These are phyloP conservation scores for Solanum sejunctum DNA, from an alignment of 257 asterid genomes.

Conservation along the genomic window DNA sequence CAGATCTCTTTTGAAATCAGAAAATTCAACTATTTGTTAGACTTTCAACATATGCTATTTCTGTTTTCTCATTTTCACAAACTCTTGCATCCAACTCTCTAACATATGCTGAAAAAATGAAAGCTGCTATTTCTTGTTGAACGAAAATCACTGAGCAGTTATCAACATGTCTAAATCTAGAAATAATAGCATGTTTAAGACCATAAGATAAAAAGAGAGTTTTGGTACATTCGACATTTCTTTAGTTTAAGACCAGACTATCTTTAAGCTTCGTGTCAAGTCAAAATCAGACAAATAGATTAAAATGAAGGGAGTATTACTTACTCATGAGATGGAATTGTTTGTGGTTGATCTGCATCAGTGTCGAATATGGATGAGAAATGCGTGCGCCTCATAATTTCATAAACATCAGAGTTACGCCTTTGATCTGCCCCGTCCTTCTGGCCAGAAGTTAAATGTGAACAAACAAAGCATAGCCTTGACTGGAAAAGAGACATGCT, in stretches of 20 bases:
- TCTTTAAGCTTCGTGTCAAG: neutral
- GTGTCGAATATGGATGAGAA: slow-evolving; percentile 35
- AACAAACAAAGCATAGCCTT: slow-evolving; percentile 68
- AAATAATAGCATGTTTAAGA: neutral
- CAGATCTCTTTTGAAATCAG: neutral
- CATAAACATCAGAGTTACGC: slow-evolving; percentile 86
- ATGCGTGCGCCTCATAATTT: slow-evolving; percentile 71
- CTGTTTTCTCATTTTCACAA: neutral
- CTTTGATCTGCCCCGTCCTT: slow-evolving; percentile 52
- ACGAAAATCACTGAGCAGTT: neutral
- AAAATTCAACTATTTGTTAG: neutral
- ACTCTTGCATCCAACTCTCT: too few species aligned
- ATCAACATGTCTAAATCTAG: neutral
- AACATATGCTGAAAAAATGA: too few species aligned
- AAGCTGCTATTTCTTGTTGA: neutral
- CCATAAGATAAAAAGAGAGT: neutral
- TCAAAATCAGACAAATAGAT: neutral
- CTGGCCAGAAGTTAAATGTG: slow-evolving; percentile 85
- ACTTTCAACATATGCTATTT: neutral
- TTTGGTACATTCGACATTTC: neutral
- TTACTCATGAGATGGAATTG: slow-evolving; percentile 82
- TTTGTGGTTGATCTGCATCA: slow-evolving; percentile 53
- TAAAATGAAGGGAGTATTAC: neutral
- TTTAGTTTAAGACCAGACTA: neutral
- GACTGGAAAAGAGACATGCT: slow-evolving; percentile 97